Percentiles rank a stretch among this genome's conserved stretches.
These are phyloP conservation scores for Malbranchea zuffiana DNA, from an alignment of 2,329 filamentous ascomycete genomes.

Conservation along the genomic window DNA sequence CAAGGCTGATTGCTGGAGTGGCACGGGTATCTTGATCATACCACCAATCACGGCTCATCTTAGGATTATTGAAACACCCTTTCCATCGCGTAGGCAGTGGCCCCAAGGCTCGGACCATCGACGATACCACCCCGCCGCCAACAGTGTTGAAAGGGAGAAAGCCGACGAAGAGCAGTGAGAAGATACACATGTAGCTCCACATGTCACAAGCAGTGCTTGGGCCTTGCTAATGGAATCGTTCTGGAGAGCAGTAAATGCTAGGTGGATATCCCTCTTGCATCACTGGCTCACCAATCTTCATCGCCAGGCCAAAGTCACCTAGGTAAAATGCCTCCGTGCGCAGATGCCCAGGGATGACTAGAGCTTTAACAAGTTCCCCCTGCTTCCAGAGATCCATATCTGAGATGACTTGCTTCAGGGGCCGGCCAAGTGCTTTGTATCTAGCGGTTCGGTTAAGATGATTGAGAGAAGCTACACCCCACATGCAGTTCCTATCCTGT, in stretches of 20 bases:
- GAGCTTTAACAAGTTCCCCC: constrained; percentile 19
- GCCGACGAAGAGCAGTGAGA: constrained; percentile 19
- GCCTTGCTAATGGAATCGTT: constrained; percentile 19
- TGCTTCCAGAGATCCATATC: constrained; percentile 18
- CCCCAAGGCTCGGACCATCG: constrained; percentile 18
- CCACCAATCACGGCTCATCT: constrained; percentile 18
- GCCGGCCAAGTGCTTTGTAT: constrained; percentile 21
- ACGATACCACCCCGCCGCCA: constrained; percentile 16
- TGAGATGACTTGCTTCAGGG: constrained; percentile 20
- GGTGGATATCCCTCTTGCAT: constrained; percentile 14
- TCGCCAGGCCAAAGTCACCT: constrained; percentile 22
- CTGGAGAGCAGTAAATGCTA: constrained; percentile 19
- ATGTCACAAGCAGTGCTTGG: constrained; percentile 23
- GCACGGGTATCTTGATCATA: constrained; percentile 19
- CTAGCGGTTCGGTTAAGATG: constrained; percentile 19
- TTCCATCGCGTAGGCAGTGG: constrained; percentile 21
- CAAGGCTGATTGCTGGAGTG: not conserved
- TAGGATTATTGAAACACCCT: constrained; percentile 13
- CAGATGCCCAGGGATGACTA: constrained; percentile 16
- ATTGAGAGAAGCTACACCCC: constrained; percentile 19
- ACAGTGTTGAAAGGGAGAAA: constrained; percentile 15
- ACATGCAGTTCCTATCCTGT: constrained; percentile 23
- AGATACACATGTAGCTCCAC: constrained; percentile 25
- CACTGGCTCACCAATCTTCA: constrained; percentile 16
- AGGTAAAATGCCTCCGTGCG: constrained; percentile 21